Evolutionary conservation across 2,329 filamentous ascomycete species (phyloP), one percentile per base, ranked within the genome.

Genomic region (Coniochaeta prunicola): DNA sequence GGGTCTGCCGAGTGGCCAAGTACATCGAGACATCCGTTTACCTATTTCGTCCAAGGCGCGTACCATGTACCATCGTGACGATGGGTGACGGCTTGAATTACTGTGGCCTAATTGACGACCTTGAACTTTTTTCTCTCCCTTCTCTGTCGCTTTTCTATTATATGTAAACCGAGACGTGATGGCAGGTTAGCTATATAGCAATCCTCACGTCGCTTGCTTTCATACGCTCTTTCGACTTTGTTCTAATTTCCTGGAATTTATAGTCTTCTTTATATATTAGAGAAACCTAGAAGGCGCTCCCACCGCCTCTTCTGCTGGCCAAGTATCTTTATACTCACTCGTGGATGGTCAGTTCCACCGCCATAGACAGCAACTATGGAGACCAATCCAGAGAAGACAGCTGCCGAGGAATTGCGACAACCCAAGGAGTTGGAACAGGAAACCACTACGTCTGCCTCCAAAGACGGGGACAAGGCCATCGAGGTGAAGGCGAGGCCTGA

Each of bases 401-500:
- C 21, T 30, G 45, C 24, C 21, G 45, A 50, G 12, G 45, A 30
- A 28, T 21, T 50, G 1, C 45, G 30, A 2, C 45, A 50, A n/a
- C 5, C 45, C 6, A 50, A 28, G 26, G 24, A 17, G 30, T 8
- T n/a, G 12, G 45, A 30, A 13, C 12, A 21, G n/a, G 2, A 8
- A 17, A 4, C 12, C 24, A 50, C 45, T n/a, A 4, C 45, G 5
- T 50, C 45, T 21, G 34, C 45, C 30, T 21, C 17, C 61, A 68
- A 60, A 26, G 54, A 56, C 17, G 24, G 45, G 26, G 66, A 71
- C 56, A 59, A 67, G 30, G 66, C 67, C 1, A 59, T 61, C 4
- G 69, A 75, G 58, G 65, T 68, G 57, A 75, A 76, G 60, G 58
- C 65, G 2, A 72, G 70, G 9, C 75, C 77, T 5, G 75, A 80